These are phyloP conservation scores for Starmera dryadoides DNA, from an alignment of 805 yeast species.

Conservation along the genomic window DNA sequence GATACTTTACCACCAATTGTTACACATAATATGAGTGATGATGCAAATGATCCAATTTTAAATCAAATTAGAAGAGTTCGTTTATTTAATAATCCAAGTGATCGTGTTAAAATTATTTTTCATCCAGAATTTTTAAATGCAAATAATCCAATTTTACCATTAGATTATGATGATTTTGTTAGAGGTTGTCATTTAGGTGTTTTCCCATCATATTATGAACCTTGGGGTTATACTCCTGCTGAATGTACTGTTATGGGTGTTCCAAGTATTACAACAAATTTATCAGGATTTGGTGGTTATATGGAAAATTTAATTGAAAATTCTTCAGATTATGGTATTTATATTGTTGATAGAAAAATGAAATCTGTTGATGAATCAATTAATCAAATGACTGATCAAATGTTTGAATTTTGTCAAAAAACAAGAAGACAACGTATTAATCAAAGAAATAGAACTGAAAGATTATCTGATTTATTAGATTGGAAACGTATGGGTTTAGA, in stretches of 20 bases:
- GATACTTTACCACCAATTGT: constrained; percentile 90
- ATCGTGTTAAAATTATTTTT: constrained; percentile 90
- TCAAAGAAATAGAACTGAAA: constrained; percentile 94
- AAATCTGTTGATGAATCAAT: constrained; percentile 91
- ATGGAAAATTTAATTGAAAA: constrained; percentile 97
- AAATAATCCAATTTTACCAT: constrained; percentile 85
- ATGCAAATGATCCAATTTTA: constrained; percentile 82
- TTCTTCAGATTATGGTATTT: constrained; percentile 92
- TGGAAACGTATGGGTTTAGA: constrained; percentile 99
- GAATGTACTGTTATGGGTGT: constrained; percentile 99
- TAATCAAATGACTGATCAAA: constrained; percentile 79
- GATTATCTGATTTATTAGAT: constrained; percentile 86
- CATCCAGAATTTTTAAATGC: constrained; percentile 96
- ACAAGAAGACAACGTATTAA: constrained; percentile 96
- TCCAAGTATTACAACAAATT: constrained; percentile 92
- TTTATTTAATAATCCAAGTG: constrained; percentile 82
- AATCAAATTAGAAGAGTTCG: constrained; percentile 89
- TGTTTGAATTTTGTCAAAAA: constrained; percentile 84
- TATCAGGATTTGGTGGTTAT: constrained; percentile 96
- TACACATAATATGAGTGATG: constrained; percentile 95
- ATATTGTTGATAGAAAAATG: constrained; percentile 90
- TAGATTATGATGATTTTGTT: constrained; percentile 96
- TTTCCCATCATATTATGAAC: constrained; percentile 97
- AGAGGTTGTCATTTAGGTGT: constrained; percentile 98
- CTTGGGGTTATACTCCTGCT: constrained; percentile 99